phyloP scores from a whole-genome alignment of 1,139 yeast genomes.

The Hyphopichia khmerensis region DNA sequence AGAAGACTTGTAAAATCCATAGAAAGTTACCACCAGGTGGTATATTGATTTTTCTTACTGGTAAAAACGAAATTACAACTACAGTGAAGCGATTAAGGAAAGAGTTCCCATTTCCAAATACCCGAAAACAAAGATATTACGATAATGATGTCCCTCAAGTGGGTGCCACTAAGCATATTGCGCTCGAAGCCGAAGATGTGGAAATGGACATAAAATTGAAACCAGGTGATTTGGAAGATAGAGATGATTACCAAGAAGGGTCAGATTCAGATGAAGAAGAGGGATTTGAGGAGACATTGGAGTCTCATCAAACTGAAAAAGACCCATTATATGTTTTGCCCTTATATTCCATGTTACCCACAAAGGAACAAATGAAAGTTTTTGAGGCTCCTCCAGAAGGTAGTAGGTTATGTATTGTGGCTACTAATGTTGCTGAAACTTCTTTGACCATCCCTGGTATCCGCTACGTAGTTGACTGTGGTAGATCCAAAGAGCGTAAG shows the following conservation, averaged over 20 bases:
- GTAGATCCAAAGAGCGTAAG: slow-evolving; percentile 86
- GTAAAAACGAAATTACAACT: slow-evolving; percentile 84
- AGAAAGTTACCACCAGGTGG: slow-evolving; percentile 90
- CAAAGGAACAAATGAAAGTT: slow-evolving; percentile 91
- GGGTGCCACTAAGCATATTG: slow-evolving; percentile 60
- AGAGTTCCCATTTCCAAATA: slow-evolving; percentile 62
- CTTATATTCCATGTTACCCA: slow-evolving; percentile 85
- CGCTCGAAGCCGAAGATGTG: slow-evolving; percentile 82
- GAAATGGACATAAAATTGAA: slow-evolving; percentile 65
- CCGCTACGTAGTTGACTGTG: slow-evolving; percentile 92
- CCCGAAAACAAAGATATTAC: slow-evolving; percentile 16
- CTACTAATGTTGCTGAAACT: slow-evolving; percentile 98
- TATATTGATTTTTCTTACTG: slow-evolving; percentile 86
- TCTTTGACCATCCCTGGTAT: slow-evolving; percentile 96
- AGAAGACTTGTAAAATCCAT: slow-evolving; percentile 86
- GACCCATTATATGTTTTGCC: slow-evolving; percentile 93
- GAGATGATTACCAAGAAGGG: slow-evolving; percentile 37
- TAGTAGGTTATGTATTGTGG: slow-evolving; percentile 84
- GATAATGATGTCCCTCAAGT: slow-evolving; percentile 43
- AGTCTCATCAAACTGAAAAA: slow-evolving; percentile 69
- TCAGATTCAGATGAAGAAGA: slow-evolving; percentile 63
- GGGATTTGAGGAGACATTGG: slow-evolving; percentile 83
- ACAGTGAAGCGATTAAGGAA: slow-evolving; percentile 67
- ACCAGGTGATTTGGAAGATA: slow-evolving; percentile 24
- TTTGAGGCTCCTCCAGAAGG: slow-evolving; percentile 85